Conservation (phyloP, 1,139 yeast species). For the Yamadazyma spencermartinsiae region DNA sequence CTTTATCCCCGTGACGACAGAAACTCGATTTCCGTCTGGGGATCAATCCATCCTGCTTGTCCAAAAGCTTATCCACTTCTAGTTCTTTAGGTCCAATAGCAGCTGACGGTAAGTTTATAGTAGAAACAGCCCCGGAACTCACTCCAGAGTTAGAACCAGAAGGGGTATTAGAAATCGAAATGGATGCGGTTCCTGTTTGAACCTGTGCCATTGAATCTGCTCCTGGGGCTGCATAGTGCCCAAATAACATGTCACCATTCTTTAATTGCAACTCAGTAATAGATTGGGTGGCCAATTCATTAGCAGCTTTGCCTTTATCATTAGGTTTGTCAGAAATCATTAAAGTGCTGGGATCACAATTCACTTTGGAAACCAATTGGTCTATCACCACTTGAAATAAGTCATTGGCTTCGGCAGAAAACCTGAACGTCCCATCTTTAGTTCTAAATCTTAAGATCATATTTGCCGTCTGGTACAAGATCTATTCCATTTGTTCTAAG, state of each 20-base stretch:
- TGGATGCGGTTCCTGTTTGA: slow-evolving; percentile 14
- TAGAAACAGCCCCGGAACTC: slow-evolving; percentile 5
- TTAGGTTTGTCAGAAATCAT: slow-evolving; percentile 48
- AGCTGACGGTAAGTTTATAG: slow-evolving; percentile 7
- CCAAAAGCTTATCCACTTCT: slow-evolving; percentile 68
- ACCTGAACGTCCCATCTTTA: slow-evolving; percentile 79
- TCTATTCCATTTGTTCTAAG: no score
- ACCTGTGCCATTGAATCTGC: slow-evolving; percentile 10
- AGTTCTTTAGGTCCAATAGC: slow-evolving; percentile 40
- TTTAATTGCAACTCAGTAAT: slow-evolving; percentile 54
- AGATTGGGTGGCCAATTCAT: slow-evolving; percentile 44
- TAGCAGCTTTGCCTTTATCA: slow-evolving; percentile 47
- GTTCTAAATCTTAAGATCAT: slow-evolving; percentile 70
- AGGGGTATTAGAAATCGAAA: slow-evolving; percentile 7
- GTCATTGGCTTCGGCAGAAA: slow-evolving; percentile 50
- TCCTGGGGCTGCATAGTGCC: slow-evolving; percentile 42
- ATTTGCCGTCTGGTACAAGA: slow-evolving; percentile 7
- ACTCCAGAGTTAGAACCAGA: slow-evolving; percentile 6
- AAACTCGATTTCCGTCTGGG: slow-evolving; percentile 58
- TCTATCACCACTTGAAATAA: slow-evolving; percentile 51
- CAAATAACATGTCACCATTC: slow-evolving; percentile 84
- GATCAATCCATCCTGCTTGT: slow-evolving; percentile 71
- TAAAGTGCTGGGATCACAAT: slow-evolving; percentile 34
- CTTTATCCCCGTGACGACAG: slow-evolving; percentile 88
- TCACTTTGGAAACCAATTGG: slow-evolving; percentile 38